Evolutionary conservation across 306 rosid genomes (phyloP).

Genomic region (Bauhinia variegata): DNA sequence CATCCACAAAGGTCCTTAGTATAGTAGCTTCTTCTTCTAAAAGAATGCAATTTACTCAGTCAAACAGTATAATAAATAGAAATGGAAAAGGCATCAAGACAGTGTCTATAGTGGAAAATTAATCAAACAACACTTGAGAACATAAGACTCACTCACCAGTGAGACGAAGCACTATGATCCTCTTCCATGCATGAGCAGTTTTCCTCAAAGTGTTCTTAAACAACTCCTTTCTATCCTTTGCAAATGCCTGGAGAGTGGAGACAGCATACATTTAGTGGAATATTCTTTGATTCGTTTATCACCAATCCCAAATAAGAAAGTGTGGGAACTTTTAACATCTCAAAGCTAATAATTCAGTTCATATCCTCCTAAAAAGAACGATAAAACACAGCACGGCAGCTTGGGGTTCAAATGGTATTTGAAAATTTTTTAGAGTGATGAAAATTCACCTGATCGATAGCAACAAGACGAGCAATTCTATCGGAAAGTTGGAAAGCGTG

Average conservation of each 20-base stretch:
- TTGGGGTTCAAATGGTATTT: too few species aligned
- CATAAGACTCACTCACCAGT: constrained; percentile 54
- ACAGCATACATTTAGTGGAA: constrained; percentile 15
- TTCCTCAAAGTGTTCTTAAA: constrained; percentile 85
- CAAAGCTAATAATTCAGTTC: constrained; percentile 17
- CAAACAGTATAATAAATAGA: constrained; percentile 26
- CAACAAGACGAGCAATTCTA: constrained; percentile 80
- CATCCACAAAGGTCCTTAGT: constrained; percentile 73
- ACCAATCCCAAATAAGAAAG: neutral
- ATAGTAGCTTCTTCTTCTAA: constrained; percentile 81
- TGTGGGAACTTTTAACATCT: neutral
- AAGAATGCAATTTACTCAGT: constrained; percentile 18
- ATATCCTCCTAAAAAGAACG: neutral
- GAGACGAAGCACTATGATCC: constrained; percentile 76
- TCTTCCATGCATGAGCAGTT: constrained; percentile 84
- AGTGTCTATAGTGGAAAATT: neutral
- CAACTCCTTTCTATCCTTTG: constrained; percentile 89
- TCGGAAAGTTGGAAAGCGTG: constrained; percentile 66
- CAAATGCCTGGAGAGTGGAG: constrained; percentile 74
- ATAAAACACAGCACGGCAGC: too few species aligned
- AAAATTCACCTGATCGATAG: constrained; percentile 76
- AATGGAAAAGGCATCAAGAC: neutral
- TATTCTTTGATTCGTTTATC: neutral
- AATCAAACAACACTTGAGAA: constrained; percentile 8
- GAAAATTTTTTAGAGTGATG: neutral